These are phyloP conservation scores for Phytophthora brassicae DNA, from an alignment of 352 stramenopile species.

Conservation along the genomic window DNA sequence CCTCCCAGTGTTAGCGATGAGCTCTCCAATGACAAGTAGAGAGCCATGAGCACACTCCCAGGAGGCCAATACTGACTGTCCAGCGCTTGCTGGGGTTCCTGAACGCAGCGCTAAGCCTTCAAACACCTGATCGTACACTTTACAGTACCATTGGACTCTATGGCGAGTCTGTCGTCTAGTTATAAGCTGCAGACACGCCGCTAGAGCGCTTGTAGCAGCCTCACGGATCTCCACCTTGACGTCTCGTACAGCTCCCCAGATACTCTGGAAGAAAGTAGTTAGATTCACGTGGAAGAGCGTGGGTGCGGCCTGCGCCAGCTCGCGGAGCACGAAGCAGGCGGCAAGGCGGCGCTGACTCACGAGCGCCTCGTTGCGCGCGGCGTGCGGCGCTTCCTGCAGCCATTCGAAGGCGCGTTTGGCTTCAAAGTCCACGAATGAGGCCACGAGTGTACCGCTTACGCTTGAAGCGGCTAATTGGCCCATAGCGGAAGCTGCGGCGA, in stretches of 20 bases:
- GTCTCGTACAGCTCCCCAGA: slow-evolving; percentile 86
- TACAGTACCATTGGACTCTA: slow-evolving; percentile 92
- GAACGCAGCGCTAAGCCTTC: slow-evolving; percentile 50
- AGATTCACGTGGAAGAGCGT: slow-evolving; percentile 92
- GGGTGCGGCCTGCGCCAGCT: slow-evolving; percentile 84
- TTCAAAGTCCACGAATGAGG: slow-evolving; percentile 93
- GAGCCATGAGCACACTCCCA: slow-evolving; percentile 93
- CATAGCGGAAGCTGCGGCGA: slow-evolving; percentile 75
- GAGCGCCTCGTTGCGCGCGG: slow-evolving; percentile 57
- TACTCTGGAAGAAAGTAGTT: slow-evolving; percentile 92
- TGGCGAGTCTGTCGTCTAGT: slow-evolving; percentile 77
- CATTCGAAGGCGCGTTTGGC: slow-evolving; percentile 90
- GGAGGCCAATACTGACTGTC: slow-evolving; percentile 33
- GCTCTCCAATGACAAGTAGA: slow-evolving; percentile 93
- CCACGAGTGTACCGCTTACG: slow-evolving; percentile 84
- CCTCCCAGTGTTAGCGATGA: slow-evolving; percentile 93
- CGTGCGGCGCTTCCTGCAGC: slow-evolving; percentile 53
- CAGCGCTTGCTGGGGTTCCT: slow-evolving; percentile 3
- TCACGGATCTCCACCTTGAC: slow-evolving; percentile 76
- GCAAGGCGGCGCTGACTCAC: slow-evolving; percentile 78
- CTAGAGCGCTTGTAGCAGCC: slow-evolving; percentile 80
- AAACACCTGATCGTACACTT: slow-evolving; percentile 91
- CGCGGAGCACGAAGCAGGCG: slow-evolving; percentile 85
- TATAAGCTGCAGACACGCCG: slow-evolving; percentile 88
- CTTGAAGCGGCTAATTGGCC: slow-evolving; percentile 81